Evolutionary conservation across 2,329 filamentous ascomycete genomes (phyloP), one percentile per base, ranked within the genome.

Genomic region (Cercospora zeina): DNA sequence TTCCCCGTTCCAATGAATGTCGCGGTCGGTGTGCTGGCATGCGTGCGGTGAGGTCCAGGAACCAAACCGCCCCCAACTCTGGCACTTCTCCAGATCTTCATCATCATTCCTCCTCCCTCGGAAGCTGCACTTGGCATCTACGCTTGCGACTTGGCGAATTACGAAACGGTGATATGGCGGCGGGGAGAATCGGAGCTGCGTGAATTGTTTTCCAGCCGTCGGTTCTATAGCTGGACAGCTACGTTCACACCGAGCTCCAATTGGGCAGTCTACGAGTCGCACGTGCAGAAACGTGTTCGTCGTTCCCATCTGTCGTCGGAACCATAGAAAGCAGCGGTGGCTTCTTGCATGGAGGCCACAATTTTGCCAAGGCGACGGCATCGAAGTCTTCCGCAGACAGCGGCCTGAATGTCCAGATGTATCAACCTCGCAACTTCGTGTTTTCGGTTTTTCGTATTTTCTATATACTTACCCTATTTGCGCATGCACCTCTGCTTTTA

Each of bases 121-220:
- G 53, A 55, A 42, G 19, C 16, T 31, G 30, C 30, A 21, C 53
- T 55, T 55, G 53, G 53, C 53, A 42, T 21, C 36, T 42, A 37
- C 53, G 36, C 53, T 55, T 55, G 53, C 53, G 24, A 24, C 53
- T 55, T 55, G 53, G 53, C 53, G 36, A 34, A 37, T 55, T 55
- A 39, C 53, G 53, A 55, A 39, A 55, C 30, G 39, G 53, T 27
- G 51, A 37, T 24, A 36, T 33, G 51, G 27, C 14, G 36, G 21
- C 53, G 53, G 53, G 36, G 16, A 55, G 33, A 55, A 37, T 21
- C 53, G 53, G 53, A 55, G 53, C 53, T 37, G 33, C 33, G 21
- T 16, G 30, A 55, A 24, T 19, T 27, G 53, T 42, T 51, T 33
- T n/a, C n/a, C 24, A 30, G 47, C 24, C 24, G 30, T n/a, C 6